Conservation (phyloP, 1,284 basidiomycete genomes). For the Filobasidium uniguttulatum region DNA sequence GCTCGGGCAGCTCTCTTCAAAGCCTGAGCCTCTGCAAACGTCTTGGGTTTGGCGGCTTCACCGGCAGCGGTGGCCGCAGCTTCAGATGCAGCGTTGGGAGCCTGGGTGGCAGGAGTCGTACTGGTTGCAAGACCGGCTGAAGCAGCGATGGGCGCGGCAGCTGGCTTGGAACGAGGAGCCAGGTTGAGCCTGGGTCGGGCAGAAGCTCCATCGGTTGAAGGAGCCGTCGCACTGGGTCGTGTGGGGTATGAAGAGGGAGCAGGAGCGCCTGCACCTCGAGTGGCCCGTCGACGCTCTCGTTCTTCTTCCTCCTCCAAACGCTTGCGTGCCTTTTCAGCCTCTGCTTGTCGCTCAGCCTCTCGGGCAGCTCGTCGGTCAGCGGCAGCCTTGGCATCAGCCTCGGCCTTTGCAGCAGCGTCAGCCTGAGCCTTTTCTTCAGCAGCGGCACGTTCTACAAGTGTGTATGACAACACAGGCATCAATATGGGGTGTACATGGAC, state of each 20-base stretch:
- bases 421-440: constrained; percentile 45
- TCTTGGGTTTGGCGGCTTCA: not conserved
- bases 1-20: not conserved
- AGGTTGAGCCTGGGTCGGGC: constrained; percentile 20
- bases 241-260: constrained; percentile 14
- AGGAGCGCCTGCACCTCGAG: constrained; percentile 21
- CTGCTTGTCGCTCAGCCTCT: constrained; percentile 53
- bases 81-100: constrained; percentile 24
- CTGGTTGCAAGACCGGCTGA: constrained; percentile 26
- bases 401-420: constrained; percentile 42
- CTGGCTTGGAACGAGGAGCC: constrained; percentile 33
- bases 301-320: constrained; percentile 69
- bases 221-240: constrained; percentile 19
- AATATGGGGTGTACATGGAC: not conserved
- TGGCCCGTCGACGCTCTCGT: constrained; percentile 46
- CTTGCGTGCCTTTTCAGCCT: constrained; percentile 45
- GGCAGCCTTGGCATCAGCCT: constrained; percentile 20
- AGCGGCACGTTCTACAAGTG: constrained; percentile 45
- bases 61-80: constrained; percentile 11
- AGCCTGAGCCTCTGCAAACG: not conserved
- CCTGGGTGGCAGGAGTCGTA: constrained; percentile 22
- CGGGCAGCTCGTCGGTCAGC: constrained; percentile 37
- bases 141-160: constrained; percentile 12
- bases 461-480: constrained; percentile 12
- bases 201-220: constrained; percentile 10